Conservation (phyloP, 495 filamentous ascomycete genomes). For the Cudoniella acicularis region DNA sequence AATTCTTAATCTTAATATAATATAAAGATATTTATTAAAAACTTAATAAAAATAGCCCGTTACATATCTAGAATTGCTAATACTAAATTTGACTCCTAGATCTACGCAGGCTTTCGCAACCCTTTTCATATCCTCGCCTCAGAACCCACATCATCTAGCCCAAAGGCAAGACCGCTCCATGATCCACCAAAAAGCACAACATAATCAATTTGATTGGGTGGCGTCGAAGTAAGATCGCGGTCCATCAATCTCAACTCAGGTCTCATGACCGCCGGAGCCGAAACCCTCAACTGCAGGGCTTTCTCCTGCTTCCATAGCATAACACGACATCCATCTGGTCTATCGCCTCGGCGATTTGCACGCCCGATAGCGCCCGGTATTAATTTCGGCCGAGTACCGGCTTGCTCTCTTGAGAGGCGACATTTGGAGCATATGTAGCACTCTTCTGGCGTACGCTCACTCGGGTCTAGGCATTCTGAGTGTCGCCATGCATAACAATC, state of each 20-base stretch:
- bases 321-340: background rate
- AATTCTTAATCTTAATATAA: too few species aligned
- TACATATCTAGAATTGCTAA: background rate
- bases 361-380: background rate
- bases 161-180: background rate
- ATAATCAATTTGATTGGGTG: background rate
- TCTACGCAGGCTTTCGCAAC: background rate
- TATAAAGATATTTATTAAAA: too few species aligned
- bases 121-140: background rate
- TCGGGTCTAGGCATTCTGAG: background rate
- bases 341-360: background rate
- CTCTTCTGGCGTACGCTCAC: background rate
- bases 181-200: background rate
- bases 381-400: background rate
- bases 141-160: background rate
- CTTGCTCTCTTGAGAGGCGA: background rate
- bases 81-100: background rate
- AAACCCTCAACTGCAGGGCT: background rate
- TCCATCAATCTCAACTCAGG: background rate
- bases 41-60: too few species aligned
- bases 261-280: background rate
- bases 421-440: background rate
- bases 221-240: background rate
- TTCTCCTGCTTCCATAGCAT: background rate
- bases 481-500: background rate